phyloP scores from a whole-genome alignment of 2,329 filamentous ascomycete species.

The Metarhizium brunneum region DNA sequence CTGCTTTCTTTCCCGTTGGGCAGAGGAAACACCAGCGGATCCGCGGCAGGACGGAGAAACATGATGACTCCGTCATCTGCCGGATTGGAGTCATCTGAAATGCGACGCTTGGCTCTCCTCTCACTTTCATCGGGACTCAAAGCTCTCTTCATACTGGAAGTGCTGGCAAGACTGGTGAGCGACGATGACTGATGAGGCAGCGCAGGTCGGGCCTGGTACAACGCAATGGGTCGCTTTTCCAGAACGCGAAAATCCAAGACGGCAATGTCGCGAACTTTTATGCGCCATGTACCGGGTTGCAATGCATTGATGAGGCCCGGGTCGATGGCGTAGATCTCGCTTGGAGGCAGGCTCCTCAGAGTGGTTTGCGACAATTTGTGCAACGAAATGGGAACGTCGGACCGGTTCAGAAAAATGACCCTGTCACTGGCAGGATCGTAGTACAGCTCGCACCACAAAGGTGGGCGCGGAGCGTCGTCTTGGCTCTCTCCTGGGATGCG shows the following conservation, averaged over 20 bases:
- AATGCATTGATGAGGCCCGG: conserved; percentile 36
- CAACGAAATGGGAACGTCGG: conserved; percentile 43
- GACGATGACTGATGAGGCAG: conserved; percentile 19
- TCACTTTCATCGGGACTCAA: conserved; percentile 35
- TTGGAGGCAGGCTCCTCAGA: conserved; percentile 27
- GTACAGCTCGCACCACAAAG: conserved; percentile 51
- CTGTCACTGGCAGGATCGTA: conserved; percentile 51
- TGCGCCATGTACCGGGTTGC: conserved; percentile 47
- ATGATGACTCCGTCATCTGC: conserved; percentile 45
- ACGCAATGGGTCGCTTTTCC: conserved; percentile 39
- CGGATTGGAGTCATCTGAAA: conserved; percentile 19
- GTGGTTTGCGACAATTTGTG: conserved; percentile 33
- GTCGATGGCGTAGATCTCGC: conserved; percentile 34
- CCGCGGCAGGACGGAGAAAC: conserved; percentile 39
- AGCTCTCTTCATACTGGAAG: conserved; percentile 42
- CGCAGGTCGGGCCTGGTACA: conserved; percentile 24
- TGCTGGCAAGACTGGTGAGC: conserved; percentile 22
- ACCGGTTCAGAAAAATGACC: conserved; percentile 46
- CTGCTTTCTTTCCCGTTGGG: conserved; percentile 37
- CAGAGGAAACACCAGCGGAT: conserved; percentile 42
- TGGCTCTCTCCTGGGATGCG: conserved; percentile 40
- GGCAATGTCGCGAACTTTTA: conserved; percentile 37
- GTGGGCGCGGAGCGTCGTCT: conserved; percentile 33
- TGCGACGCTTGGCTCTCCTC: conserved; percentile 34
- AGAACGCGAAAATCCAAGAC: conserved; percentile 50